Evolutionary conservation across 805 yeast genomes (phyloP), one percentile per base, ranked within the genome.

Genomic region (Ogataea neopini): DNA sequence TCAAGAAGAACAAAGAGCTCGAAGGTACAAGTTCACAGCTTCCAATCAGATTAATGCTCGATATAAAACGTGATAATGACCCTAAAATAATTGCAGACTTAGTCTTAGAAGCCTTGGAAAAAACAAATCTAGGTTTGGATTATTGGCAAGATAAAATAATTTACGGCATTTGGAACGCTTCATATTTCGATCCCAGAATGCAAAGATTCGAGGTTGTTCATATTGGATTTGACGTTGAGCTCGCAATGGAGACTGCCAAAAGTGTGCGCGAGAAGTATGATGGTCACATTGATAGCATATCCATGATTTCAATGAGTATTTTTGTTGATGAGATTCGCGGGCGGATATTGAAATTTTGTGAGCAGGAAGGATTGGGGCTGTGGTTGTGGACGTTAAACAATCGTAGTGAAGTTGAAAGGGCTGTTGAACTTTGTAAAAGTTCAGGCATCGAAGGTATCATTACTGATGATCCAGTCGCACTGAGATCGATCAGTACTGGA

Each of bases 11-110:
- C 70, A 65, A 56, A 70, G 19, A 15, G 17, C 40, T 36, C n/a
- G 29, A 36, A 26, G 72, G 41, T 3, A 14, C 34, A 3, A 18
- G 14, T 57, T 73, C 44, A 11, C 26, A 15, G 4, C 17, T 20
- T 11, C 46, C 43, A 5, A 70, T 60, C 69, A 73, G 66, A 72
- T 69, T 57, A 71, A 67, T 69, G 71, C 51, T 69, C 34, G 73
- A 69, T 50, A 60, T 69, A 25, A 69, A 69, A 48, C 37, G 56
- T 1, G 69, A 59, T 43, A 62, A 61, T 47, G 60, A 66, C 23
- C 68, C 70, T 1, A 44, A 47, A 9, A 10, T 38, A n/a, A 50
- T 71, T 13, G 57, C 54, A 30, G 56, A 54, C 2, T 34, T 62
- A 23, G 50, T 71, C 20, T 50, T 67, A 32, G 40, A 50, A 8